Percentiles rank a stretch among this genome's conserved stretches.
phyloP scores from a whole-genome alignment of 2,329 filamentous ascomycete species.

The Cercospora beticola region DNA sequence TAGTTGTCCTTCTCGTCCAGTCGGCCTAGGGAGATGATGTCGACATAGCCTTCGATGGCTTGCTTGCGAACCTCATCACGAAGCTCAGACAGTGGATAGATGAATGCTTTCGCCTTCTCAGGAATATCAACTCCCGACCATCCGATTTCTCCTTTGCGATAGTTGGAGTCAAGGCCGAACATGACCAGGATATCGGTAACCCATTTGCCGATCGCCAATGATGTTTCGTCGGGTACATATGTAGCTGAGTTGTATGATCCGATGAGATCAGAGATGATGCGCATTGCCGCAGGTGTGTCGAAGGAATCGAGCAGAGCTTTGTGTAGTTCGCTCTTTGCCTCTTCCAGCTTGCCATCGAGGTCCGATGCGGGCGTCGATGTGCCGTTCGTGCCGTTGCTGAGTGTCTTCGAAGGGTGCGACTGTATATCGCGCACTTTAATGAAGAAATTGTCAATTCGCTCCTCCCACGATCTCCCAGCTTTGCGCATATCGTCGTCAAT shows the following conservation, averaged over 20 bases:
- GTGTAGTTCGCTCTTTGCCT: conserved; percentile 59
- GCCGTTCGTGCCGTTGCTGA: conserved; percentile 20
- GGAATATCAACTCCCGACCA: conserved; percentile 67
- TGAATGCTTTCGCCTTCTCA: conserved; percentile 57
- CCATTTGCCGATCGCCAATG: conserved; percentile 66
- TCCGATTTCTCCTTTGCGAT: conserved; percentile 51
- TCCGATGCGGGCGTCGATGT: conserved; percentile 36
- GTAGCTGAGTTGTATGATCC: conserved; percentile 67
- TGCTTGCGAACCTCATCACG: conserved; percentile 59
- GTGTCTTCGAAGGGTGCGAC: conserved; percentile 18
- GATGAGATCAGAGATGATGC: conserved; percentile 73
- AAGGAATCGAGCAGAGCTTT: conserved; percentile 78
- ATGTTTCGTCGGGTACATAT: conserved; percentile 48
- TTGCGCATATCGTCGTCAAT: conserved; percentile 76
- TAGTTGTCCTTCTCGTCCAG: conserved; percentile 30
- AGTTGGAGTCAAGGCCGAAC: conserved; percentile 71
- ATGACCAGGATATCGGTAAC: conserved; percentile 81
- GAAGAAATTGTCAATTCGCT: conserved; percentile 71
- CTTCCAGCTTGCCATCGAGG: conserved; percentile 51
- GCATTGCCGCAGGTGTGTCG: conserved; percentile 79
- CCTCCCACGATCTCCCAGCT: conserved; percentile 72
- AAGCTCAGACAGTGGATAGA: conserved; percentile 59
- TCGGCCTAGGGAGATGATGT: conserved; percentile 37
- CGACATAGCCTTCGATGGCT: conserved; percentile 50
- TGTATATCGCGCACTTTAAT: conserved; percentile 56